Base-by-base conservation (phyloP, 1,139 yeast genomes). In the Citeromyces hawaiiensis region DNA sequence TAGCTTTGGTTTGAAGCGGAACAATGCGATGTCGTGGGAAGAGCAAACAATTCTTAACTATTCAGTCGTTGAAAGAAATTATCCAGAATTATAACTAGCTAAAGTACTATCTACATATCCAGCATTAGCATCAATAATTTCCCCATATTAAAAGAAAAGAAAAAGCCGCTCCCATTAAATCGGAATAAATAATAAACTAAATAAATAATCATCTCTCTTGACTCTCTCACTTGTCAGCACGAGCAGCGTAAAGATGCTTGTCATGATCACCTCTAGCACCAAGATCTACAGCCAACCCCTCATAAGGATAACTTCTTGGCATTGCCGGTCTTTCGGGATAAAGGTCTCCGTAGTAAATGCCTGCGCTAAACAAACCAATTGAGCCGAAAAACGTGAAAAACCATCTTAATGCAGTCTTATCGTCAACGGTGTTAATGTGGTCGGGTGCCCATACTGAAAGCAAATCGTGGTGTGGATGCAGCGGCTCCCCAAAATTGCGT, bases 361-460 rank as follows among this genome's bases (percentile, higher is more conserved):
- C 16, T 6, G 35, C 35, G 25, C 35, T 27, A 51, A 73, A 73
- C 51, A 61, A 66, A 57, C 72, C 70, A 50, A 80, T 64, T 31
- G 65, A 47, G 29, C 69, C 69, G 35, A 75, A 76, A 59, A 81
- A 81, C 31, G 68, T 60, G 32, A 56, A 47, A 43, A 67, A 61
- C 52, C 64, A 62, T 47, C 64, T 68, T 42, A 78, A 58, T 2
- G 94, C 94, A 35, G 74, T 67, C 43, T 61, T 57, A 57, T 82
- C 80, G 34, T 72, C 63, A 36, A 76, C 82, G 38, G 65, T 57
- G 51, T 76, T 76, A 56, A 67, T 77, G 53, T 77, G 72, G 54
- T 83, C 94, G 15, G 94, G 94, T 10, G 94, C 76, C 94, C 94
- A 85, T 67, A 83, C 71, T 56, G 85, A 91, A 54, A 78, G 68